Percentiles rank a stretch among this genome's conserved stretches.
Conservation (phyloP, 1,284 basidiomycete genomes). For the Earliella scabrosa region DNA sequence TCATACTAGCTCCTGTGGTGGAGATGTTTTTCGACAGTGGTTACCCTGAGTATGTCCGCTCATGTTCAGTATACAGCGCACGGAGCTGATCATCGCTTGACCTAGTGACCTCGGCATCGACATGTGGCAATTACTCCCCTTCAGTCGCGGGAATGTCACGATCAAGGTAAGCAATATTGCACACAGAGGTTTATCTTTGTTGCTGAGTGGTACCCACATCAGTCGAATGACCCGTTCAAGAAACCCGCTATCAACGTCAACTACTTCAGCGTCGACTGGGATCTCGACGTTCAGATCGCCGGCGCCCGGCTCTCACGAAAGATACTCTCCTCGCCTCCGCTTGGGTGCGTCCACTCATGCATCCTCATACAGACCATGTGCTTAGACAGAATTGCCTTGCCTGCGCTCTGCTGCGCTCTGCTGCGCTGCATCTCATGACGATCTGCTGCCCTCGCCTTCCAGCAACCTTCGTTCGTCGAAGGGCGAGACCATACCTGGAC, state of each 20-base stretch:
- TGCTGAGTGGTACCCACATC: no score
- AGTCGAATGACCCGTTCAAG: conserved; percentile 50
- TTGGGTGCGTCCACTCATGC: conserved; percentile 6
- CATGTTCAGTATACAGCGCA: neutral
- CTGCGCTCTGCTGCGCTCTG: no score
- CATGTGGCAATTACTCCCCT: conserved; percentile 59
- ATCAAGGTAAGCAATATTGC: conserved; percentile 47
- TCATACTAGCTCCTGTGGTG: conserved; percentile 46
- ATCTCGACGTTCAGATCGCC: conserved; percentile 53
- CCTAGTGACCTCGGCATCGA: conserved; percentile 45
- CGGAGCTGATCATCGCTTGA: no score
- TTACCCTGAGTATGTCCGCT: conserved; percentile 14
- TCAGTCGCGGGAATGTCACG: conserved; percentile 53
- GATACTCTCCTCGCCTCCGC: conserved; percentile 46
- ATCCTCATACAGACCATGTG: neutral
- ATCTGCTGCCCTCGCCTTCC: no score
- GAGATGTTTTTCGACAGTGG: conserved; percentile 38
- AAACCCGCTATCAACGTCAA: conserved; percentile 51
- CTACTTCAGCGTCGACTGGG: conserved; percentile 52
- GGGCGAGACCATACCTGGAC: conserved; percentile 47
- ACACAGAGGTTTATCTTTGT: no score
- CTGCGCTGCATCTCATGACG: no score
- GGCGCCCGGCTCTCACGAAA: conserved; percentile 49
- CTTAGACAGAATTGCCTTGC: no score
- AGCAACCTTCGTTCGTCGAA: conserved; percentile 14